A percentile compares a stretch with the other conserved stretches of the same genome.
phyloP scores from a whole-genome alignment of 2,329 filamentous ascomycete genomes.

The Dactylellina haptotyla region DNA sequence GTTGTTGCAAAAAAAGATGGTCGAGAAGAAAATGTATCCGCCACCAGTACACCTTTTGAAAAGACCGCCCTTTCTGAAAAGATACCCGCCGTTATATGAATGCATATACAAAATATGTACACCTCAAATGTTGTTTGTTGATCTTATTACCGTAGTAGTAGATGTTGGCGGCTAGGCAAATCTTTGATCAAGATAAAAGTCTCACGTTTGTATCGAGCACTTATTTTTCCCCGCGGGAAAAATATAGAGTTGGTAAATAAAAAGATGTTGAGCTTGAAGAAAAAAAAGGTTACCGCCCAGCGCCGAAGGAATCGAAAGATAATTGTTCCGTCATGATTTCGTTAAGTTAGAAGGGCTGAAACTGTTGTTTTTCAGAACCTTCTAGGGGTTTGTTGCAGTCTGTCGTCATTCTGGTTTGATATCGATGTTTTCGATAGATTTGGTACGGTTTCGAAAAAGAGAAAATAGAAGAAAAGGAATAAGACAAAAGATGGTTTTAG shows the following conservation, averaged over 20 bases:
- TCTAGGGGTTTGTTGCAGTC: conserved; percentile 17
- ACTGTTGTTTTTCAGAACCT: conserved; percentile 5
- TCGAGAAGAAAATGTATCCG: neutral
- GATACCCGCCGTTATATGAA: neutral
- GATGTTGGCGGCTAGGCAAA: neutral
- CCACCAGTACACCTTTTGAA: neutral
- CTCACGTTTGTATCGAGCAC: neutral
- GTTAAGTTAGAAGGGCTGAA: conserved; percentile 3
- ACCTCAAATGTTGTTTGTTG: neutral
- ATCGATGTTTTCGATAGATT: conserved; percentile 9
- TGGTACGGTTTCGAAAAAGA: conserved; percentile 4
- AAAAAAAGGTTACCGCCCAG: conserved; percentile 8
- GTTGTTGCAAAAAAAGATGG: neutral
- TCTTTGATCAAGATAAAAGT: too few species aligned
- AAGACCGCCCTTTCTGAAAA: neutral
- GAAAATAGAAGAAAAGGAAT: neutral
- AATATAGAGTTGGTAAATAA: neutral
- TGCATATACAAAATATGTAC: conserved; percentile 11
- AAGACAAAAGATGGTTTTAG: neutral
- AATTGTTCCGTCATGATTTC: conserved; percentile 8
- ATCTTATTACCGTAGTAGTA: neutral
- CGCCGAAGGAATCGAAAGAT: conserved; percentile 21
- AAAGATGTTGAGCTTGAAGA: neutral
- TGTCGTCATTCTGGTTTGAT: conserved; percentile 46
- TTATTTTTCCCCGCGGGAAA: neutral